phyloP scores from a whole-genome alignment of 352 stramenopile species.

The Globisporangium carolinianum region DNA sequence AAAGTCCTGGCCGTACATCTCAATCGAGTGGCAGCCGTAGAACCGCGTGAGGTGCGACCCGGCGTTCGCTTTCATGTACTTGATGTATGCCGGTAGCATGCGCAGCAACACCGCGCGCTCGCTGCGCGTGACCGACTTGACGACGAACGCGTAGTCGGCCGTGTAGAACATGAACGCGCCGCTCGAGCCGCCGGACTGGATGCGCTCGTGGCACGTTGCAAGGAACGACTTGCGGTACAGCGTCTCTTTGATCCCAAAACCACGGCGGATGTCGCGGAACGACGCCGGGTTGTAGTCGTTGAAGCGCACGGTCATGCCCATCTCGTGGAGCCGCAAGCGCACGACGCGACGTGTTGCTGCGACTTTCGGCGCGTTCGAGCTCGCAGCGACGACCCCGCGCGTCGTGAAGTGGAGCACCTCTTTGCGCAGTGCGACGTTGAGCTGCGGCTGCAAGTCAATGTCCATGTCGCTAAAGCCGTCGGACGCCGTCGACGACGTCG shows the following conservation, averaged over 20 bases:
- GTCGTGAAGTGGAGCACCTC: slow-evolving; percentile 88
- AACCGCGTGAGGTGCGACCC: slow-evolving; percentile 83
- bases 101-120: slow-evolving; percentile 75
- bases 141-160: slow-evolving; percentile 79
- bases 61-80: slow-evolving; percentile 76
- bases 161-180: slow-evolving; percentile 91
- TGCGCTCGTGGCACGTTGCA: slow-evolving; percentile 75
- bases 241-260: slow-evolving; percentile 70
- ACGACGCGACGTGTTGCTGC: slow-evolving; percentile 44
- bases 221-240: slow-evolving; percentile 77
- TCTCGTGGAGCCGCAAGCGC: slow-evolving; percentile 67
- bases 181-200: slow-evolving; percentile 77
- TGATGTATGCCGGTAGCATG: slow-evolving; percentile 80
- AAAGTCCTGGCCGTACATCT: slow-evolving; percentile 86
- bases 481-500: slow-evolving; percentile 18
- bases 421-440: slow-evolving; percentile 82
- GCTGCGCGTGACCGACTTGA: slow-evolving; percentile 80
- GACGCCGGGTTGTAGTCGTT: slow-evolving; percentile 62
- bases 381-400: slow-evolving; percentile 73
- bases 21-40: slow-evolving; percentile 85
- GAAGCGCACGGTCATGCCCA: slow-evolving; percentile 78
- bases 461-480: slow-evolving; percentile 66
- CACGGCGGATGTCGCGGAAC: slow-evolving; percentile 76
- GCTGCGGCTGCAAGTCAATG: slow-evolving; percentile 75
- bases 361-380: slow-evolving; percentile 51